Evolutionary conservation across 2,329 filamentous ascomycete species (phyloP).

Genomic region (Metarhizium robertsii): DNA sequence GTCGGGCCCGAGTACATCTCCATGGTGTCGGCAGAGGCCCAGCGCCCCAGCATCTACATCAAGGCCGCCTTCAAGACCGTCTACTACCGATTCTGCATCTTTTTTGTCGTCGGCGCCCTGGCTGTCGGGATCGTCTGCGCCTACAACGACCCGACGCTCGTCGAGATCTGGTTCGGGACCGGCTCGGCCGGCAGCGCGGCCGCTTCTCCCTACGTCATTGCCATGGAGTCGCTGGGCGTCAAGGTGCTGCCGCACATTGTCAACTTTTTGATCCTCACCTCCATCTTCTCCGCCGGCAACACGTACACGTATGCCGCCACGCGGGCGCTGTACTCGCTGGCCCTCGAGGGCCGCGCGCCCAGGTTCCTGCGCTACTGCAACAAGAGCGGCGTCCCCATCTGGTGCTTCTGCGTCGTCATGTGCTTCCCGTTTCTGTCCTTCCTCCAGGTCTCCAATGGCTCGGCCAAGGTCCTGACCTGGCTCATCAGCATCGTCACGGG

Average conservation of each 20-base stretch:
- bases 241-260: constrained; percentile 43
- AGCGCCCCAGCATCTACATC: constrained; percentile 52
- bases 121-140: constrained; percentile 56
- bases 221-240: constrained; percentile 45
- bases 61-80: constrained; percentile 63
- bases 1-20: constrained; percentile 58
- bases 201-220: constrained; percentile 53
- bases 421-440: constrained; percentile 44
- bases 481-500: constrained; percentile 48
- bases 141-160: constrained; percentile 50
- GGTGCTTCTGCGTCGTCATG: constrained; percentile 44
- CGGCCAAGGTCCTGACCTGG: constrained; percentile 41
- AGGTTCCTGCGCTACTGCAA: constrained; percentile 48
- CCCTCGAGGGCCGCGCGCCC: constrained; percentile 37
- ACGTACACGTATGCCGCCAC: constrained; percentile 41
- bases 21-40: constrained; percentile 58
- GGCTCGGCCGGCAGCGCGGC: constrained; percentile 35
- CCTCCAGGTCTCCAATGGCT: constrained; percentile 38
- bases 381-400: constrained; percentile 50
- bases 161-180: constrained; percentile 33
- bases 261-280: constrained; percentile 38
- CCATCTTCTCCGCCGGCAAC: constrained; percentile 35
- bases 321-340: constrained; percentile 38
- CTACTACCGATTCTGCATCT: constrained; percentile 59
- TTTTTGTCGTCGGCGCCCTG: constrained; percentile 61